Base-by-base conservation (phyloP, 495 filamentous ascomycete genomes). In the Podospora didyma region DNA sequence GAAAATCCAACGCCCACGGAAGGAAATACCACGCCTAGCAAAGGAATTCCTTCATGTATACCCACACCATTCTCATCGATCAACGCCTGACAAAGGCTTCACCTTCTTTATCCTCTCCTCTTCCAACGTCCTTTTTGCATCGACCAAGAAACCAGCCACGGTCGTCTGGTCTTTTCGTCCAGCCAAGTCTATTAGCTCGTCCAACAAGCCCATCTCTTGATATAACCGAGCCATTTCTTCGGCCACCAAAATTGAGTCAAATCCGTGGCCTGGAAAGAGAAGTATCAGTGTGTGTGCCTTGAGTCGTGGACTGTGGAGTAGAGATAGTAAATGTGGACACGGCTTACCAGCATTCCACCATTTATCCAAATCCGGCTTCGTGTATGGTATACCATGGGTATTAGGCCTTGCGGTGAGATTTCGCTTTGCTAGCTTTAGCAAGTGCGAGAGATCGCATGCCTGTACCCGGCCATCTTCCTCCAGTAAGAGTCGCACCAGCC, bases 161-260 rank as follows among this genome's bases (percentile, higher is more conserved):
- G 3, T 22, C 0, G 23, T 6, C 35, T 58, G 50, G 12, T 44
- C 20, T 22, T 19, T 55, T 21, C 37, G 51, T 16, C 35, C 16
- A 6, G 61, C 61, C 35, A 63, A 26, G 22, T 2, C 3, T 9
- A 57, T 26, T 35, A 63, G 46, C 5, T 12, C 31, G 3, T 54
- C 49, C 26, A 63, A 14, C 45, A 59, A 7, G 4, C 50, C 53
- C 53, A 44, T 50, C 26, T 59, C 56, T 7, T 35, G 46, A 39
- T 53, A 59, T 21, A 56, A 21, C 5, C 49, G 53, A 20, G 48
- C 61, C 28, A 63, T 57, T 47, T 63, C 61, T 20, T 53, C 56
- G 11, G 57, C 53, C 14, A 63, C 48, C 23, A 56, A 28, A 2
- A 3, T 20, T 23, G 50, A 48, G 11, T 49, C 47, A 20, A 16